A percentile compares a stretch with the other conserved stretches of the same genome.
Evolutionary conservation across 106 monocot species (phyloP).

Genomic region (Dioscorea zingiberensis): DNA sequence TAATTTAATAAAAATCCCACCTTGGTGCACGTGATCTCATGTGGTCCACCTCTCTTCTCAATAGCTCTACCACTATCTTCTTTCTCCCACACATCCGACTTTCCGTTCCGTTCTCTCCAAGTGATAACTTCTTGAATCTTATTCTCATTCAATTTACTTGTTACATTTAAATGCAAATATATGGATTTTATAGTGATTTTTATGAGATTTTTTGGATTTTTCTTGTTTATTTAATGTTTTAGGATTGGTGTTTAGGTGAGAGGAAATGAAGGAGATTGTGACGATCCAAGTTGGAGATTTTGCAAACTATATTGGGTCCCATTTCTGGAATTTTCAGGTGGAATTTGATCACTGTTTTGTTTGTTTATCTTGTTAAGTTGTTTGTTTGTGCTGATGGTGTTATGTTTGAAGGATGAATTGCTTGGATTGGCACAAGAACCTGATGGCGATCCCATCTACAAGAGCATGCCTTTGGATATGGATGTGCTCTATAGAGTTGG

Average conservation of each 20-base stretch:
- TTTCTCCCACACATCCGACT: too few relatives aligned
- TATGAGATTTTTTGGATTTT: too few relatives aligned
- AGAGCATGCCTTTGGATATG: conserved; percentile 53
- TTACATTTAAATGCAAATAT: too few relatives aligned
- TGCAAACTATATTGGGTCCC: conserved; percentile 86
- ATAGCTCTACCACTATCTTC: too few relatives aligned
- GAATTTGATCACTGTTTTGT: background rate
- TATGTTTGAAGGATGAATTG: conserved; percentile 76
- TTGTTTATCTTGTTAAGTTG: background rate
- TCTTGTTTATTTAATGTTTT: too few relatives aligned
- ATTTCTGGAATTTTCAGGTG: conserved; percentile 98
- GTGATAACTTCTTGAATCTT: too few relatives aligned
- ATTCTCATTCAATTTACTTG: too few relatives aligned
- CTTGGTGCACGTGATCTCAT: too few relatives aligned
- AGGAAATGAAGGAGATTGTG: conserved; percentile 77
- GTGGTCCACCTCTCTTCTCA: too few relatives aligned
- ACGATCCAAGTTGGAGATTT: conserved; percentile 81
- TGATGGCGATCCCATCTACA: conserved; percentile 52
- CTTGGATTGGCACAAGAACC: conserved; percentile 69
- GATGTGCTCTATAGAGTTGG: conserved; percentile 80
- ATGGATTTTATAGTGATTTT: too few relatives aligned
- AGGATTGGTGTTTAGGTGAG: too few relatives aligned
- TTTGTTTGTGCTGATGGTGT: conserved; percentile 14
- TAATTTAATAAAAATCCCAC: too few relatives aligned
- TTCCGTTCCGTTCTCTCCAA: background rate